phyloP scores from a whole-genome alignment of 495 filamentous ascomycete genomes.

The Rhypophila decipiens region DNA sequence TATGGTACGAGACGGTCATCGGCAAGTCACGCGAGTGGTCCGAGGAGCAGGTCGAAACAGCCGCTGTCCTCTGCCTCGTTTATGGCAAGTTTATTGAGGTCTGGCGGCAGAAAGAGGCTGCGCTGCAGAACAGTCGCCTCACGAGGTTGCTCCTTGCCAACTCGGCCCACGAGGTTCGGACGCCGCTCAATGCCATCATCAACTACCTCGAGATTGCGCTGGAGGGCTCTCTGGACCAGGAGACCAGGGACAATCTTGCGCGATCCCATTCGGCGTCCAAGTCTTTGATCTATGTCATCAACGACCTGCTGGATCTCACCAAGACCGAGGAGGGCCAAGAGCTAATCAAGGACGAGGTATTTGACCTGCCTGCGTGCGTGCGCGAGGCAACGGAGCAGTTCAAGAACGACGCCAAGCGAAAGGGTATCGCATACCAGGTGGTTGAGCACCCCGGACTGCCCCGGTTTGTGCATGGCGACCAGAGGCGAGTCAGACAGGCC shows the following conservation, averaged over 20 bases:
- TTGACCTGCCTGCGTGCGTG: slow-evolving; percentile 68
- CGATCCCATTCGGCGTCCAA: slow-evolving; percentile 94
- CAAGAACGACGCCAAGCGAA: slow-evolving; percentile 65
- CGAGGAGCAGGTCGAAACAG: slow-evolving; percentile 73
- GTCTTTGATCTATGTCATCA: slow-evolving; percentile 91
- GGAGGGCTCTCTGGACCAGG: slow-evolving; percentile 72
- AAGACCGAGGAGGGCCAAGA: slow-evolving; percentile 79
- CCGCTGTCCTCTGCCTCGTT: slow-evolving; percentile 80
- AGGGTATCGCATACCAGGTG: slow-evolving; percentile 63
- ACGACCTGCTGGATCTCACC: slow-evolving; percentile 88
- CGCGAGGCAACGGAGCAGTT: slow-evolving; percentile 71
- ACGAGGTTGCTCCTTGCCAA: slow-evolving; percentile 80
- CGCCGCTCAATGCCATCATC: slow-evolving; percentile 91
- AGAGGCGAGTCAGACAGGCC: slow-evolving; percentile 68
- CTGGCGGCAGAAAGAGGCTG: slow-evolving; percentile 87
- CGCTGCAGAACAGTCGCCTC: slow-evolving; percentile 73
- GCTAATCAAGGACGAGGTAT: slow-evolving; percentile 74
- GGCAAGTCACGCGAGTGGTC: slow-evolving; percentile 72
- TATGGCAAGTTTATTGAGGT: slow-evolving; percentile 82
- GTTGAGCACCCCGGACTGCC: slow-evolving; percentile 66
- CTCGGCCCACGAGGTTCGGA: slow-evolving; percentile 91
- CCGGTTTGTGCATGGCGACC: slow-evolving; percentile 67
- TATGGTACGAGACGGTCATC: slow-evolving; percentile 69
- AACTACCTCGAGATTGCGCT: slow-evolving; percentile 94
- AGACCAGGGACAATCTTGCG: slow-evolving; percentile 81